A percentile compares a stretch with the other conserved stretches of the same genome.
These are phyloP conservation scores for Penstemon eatonii DNA, from an alignment of 257 asterid genomes.

Conservation along the genomic window DNA sequence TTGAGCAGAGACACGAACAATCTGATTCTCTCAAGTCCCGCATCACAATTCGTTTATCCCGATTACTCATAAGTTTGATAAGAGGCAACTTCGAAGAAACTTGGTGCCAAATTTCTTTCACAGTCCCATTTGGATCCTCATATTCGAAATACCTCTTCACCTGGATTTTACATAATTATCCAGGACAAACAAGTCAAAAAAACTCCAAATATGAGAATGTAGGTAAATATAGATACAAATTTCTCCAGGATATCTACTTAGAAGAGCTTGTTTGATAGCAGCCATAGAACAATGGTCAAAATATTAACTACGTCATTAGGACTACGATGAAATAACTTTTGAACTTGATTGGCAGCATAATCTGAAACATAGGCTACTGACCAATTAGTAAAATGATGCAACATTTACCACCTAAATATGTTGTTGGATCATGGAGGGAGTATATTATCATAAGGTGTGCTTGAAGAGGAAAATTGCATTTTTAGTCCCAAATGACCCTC, in stretches of 20 bases:
- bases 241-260: not conserved
- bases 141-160: constrained; percentile 83
- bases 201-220: not conserved
- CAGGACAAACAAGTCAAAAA: not conserved
- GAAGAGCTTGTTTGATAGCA: too few species aligned
- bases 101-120: constrained; percentile 87
- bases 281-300: too few species aligned
- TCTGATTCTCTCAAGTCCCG: constrained; percentile 66
- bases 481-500: too few species aligned
- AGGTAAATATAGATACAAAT: not conserved
- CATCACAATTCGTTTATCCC: constrained; percentile 69
- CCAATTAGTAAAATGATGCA: too few species aligned
- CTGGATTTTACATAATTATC: constrained; percentile 40
- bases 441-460: too few species aligned
- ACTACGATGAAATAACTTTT: too few species aligned
- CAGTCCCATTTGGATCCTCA: constrained; percentile 86
- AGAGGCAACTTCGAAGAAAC: constrained; percentile 77
- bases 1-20: constrained; percentile 88
- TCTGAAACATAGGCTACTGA: too few species aligned
- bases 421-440: too few species aligned
- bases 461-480: too few species aligned
- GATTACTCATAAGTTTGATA: constrained; percentile 82
- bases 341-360: too few species aligned
- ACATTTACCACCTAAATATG: too few species aligned
- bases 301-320: too few species aligned